Conservation (phyloP, 805 yeast genomes). For the Hagleromyces aurorensis region DNA sequence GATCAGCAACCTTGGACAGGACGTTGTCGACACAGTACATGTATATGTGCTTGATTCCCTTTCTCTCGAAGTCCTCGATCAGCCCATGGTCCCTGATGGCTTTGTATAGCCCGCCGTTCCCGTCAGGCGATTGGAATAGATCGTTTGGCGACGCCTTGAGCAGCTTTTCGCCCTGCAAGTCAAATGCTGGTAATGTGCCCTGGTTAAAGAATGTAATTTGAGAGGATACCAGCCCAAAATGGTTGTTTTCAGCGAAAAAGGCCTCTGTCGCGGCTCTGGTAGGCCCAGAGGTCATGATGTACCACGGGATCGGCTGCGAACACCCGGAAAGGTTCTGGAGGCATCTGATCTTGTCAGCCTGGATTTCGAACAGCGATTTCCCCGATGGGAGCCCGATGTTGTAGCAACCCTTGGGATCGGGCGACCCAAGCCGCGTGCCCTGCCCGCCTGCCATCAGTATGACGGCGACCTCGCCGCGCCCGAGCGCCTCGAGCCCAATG, state of each 20-base stretch:
- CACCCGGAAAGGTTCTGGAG: slow-evolving; percentile 38
- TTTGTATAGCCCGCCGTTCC: slow-evolving; percentile 93
- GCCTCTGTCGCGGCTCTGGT: slow-evolving; percentile 68
- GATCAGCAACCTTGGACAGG: slow-evolving; percentile 89
- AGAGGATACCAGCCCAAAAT: slow-evolving; percentile 57
- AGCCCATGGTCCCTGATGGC: slow-evolving; percentile 63
- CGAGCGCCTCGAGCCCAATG: slow-evolving; percentile 62
- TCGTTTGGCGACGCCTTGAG: slow-evolving; percentile 47
- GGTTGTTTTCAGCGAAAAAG: slow-evolving; percentile 53
- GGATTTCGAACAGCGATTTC: slow-evolving; percentile 83
- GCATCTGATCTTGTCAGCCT: slow-evolving; percentile 73
- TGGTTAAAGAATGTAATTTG: slow-evolving; percentile 84
- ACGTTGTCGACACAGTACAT: slow-evolving; percentile 97
- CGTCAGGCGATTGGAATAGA: slow-evolving; percentile 88
- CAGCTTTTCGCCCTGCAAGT: slow-evolving; percentile 58
- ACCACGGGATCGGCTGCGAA: slow-evolving; percentile 53
- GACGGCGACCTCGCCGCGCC: slow-evolving; percentile 73
- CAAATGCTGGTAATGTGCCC: slow-evolving; percentile 89
- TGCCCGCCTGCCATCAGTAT: slow-evolving; percentile 97
- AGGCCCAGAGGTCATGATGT: slow-evolving; percentile 91
- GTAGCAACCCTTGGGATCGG: slow-evolving; percentile 89
- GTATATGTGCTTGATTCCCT: slow-evolving; percentile 81
- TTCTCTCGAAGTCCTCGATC: slow-evolving; percentile 54
- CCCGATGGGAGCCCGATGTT: slow-evolving; percentile 78
- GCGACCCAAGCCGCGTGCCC: slow-evolving; percentile 89